Evolutionary conservation across 192 early-diverging fungal species (phyloP).

Genomic region (Entomortierella lignicola): DNA sequence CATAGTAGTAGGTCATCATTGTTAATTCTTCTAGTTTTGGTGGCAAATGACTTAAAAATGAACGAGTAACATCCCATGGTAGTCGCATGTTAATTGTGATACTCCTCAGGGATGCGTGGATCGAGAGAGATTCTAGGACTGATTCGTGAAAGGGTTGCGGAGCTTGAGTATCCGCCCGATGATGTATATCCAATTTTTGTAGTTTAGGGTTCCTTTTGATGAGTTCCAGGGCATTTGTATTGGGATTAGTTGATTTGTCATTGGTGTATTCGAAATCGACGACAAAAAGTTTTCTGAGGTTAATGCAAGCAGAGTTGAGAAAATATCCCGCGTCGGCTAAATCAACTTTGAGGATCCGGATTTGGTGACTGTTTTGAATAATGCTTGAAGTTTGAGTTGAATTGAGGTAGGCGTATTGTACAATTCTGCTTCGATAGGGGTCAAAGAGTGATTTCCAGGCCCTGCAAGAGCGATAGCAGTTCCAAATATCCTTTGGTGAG

Average conservation of each 20-base stretch:
- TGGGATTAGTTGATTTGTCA: not conserved
- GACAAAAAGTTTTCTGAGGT: not conserved
- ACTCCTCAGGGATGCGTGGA: not conserved
- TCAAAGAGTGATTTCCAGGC: not conserved
- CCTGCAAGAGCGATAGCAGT: not conserved
- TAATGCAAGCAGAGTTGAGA: not conserved
- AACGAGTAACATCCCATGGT: too few relatives aligned
- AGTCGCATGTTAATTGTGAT: not conserved
- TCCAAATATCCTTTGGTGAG: not conserved
- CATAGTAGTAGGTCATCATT: not conserved
- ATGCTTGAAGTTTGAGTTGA: not conserved
- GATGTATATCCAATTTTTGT: not conserved
- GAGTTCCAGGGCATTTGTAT: not conserved
- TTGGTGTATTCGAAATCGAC: constrained; percentile 7
- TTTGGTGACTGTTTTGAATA: not conserved
- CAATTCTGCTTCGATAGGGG: not conserved
- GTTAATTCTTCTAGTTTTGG: not conserved
- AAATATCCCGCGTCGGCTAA: constrained; percentile 1
- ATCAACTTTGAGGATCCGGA: constrained; percentile 7
- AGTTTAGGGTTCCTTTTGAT: not conserved
- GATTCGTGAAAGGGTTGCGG: not conserved
- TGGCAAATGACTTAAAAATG: not conserved
- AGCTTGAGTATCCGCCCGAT: not conserved
- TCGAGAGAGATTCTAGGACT: not conserved
- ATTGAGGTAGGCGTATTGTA: not conserved